phyloP scores from a whole-genome alignment of 1,284 basidiomycete genomes.

The Stygiomarasmius scandens region DNA sequence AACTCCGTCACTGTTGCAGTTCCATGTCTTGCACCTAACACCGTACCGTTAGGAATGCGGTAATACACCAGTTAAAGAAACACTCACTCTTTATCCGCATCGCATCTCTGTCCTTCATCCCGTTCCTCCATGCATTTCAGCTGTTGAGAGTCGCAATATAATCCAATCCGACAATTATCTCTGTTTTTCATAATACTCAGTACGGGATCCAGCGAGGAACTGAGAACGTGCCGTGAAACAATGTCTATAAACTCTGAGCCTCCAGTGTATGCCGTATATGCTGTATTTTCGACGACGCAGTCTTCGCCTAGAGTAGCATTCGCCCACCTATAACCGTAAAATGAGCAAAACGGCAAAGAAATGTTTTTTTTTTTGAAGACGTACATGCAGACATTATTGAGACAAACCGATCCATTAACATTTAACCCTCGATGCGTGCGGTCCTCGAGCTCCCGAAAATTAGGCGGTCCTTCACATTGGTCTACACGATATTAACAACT shows the following conservation, averaged over 20 bases:
- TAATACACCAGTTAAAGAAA: not conserved
- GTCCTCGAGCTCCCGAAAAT: conserved; percentile 66
- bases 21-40: conserved; percentile 72
- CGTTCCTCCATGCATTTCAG: conserved; percentile 66
- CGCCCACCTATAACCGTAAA: conserved; percentile 57
- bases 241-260: conserved; percentile 70
- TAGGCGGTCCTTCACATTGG: conserved; percentile 70
- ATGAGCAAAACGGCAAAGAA: conserved; percentile 1
- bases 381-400: conserved; percentile 81
- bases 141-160: conserved; percentile 73
- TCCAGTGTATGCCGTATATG: conserved; percentile 71
- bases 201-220: not conserved
- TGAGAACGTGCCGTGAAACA: conserved; percentile 62
- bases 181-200: conserved; percentile 33
- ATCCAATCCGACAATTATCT: conserved; percentile 65
- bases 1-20: conserved; percentile 63
- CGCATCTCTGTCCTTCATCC: conserved; percentile 58
- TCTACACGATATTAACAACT: conserved; percentile 46
- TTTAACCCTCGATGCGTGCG: conserved; percentile 63
- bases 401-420: conserved; percentile 79
- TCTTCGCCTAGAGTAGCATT: conserved; percentile 65
- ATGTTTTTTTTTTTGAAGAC: conserved; percentile 29
- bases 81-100: conserved; percentile 80
- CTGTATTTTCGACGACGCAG: conserved; percentile 80
- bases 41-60: not conserved